Conservation (phyloP, 208 protist species). For the Acanthamoeba healyi region DNA sequence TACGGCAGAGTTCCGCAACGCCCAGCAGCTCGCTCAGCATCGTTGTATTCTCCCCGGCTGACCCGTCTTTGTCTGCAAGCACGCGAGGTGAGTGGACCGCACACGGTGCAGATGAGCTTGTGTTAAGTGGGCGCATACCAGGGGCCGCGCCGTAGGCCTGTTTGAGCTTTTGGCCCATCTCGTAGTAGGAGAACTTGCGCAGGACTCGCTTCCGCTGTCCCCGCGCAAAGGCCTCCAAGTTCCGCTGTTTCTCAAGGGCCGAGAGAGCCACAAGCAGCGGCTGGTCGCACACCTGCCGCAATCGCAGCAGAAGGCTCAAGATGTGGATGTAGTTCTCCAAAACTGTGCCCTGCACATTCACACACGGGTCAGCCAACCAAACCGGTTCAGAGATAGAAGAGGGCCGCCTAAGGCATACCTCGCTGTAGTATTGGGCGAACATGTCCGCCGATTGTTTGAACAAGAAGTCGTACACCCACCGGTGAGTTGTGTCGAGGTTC, state of each 20-base stretch:
- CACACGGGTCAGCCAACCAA: no score
- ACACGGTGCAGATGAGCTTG: no score
- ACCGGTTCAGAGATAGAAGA: no score
- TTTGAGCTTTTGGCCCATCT: no score
- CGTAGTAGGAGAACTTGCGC: slow-evolving; percentile 23
- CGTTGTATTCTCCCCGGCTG: background rate
- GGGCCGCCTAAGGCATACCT: background rate
- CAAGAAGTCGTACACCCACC: background rate
- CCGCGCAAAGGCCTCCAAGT: background rate
- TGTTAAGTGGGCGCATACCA: no score
- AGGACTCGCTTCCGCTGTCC: background rate
- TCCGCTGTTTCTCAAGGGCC: background rate
- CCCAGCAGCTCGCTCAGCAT: background rate
- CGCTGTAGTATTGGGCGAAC: background rate
- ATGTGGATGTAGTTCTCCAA: slow-evolving; percentile 86
- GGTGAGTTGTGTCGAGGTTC: background rate
- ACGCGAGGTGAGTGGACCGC: background rate
- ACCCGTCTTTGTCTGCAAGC: background rate
- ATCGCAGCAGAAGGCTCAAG: slow-evolving; percentile 86
- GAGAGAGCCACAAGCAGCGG: slow-evolving; percentile 73
- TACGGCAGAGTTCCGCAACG: background rate
- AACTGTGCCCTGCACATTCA: slow-evolving; percentile 77
- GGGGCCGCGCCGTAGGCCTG: no score
- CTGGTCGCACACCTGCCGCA: slow-evolving; percentile 89
- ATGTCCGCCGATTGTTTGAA: background rate